Percentiles rank a stretch among this genome's conserved stretches.
Evolutionary conservation across 192 early-diverging fungal genomes (phyloP).

Genomic region (Jimgerdemannia flammicorona): DNA sequence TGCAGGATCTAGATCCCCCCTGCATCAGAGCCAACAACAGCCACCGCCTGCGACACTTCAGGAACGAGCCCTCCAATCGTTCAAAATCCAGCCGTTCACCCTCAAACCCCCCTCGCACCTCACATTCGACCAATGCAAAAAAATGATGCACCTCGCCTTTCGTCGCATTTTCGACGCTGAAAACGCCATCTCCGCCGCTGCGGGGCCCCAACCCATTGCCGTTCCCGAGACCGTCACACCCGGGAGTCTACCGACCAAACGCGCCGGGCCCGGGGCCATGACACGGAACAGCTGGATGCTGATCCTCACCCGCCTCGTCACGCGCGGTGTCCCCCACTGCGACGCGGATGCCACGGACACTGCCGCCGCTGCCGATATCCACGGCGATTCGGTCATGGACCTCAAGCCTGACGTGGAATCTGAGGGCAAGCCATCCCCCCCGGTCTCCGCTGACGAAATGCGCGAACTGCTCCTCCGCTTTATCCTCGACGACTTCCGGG

Average conservation of each 20-base stretch:
- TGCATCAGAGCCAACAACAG: background rate
- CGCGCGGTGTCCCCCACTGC: background rate
- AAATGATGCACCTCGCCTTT: background rate
- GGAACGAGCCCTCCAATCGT: constrained; percentile 27
- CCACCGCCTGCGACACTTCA: background rate
- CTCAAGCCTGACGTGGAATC: background rate
- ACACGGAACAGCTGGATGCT: background rate
- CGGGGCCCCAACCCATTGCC: no score
- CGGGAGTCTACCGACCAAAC: no score
- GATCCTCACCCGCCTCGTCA: background rate
- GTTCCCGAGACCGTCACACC: no score
- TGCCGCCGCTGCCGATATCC: no score
- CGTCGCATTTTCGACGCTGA: background rate
- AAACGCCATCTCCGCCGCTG: background rate
- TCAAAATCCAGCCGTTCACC: constrained; percentile 39
- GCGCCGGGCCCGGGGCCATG: background rate
- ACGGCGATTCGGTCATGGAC: background rate
- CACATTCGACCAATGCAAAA: constrained; percentile 6
- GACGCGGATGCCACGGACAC: constrained; percentile 22
- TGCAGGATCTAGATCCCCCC: background rate
- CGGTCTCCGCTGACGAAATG: background rate
- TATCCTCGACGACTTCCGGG: background rate
- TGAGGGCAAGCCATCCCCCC: background rate
- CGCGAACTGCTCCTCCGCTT: background rate
- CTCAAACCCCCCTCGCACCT: constrained; percentile 11